Conservation (phyloP, 805 yeast genomes). For the Candida adriatica region DNA sequence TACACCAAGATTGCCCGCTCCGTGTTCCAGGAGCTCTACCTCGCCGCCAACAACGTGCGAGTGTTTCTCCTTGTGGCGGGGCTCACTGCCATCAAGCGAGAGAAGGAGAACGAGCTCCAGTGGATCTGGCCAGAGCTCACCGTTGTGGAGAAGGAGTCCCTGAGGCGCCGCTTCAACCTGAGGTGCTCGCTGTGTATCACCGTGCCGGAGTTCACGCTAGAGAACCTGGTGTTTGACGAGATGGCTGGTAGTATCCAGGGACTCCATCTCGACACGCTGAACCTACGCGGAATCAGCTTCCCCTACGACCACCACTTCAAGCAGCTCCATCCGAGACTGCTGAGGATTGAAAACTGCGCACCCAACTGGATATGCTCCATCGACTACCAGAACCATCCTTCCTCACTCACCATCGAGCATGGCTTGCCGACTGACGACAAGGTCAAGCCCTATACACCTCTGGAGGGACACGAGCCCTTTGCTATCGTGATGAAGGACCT, state of each 20-base stretch:
- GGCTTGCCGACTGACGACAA: background rate
- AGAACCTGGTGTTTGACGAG: slow-evolving; percentile 1
- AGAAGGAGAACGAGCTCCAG: slow-evolving; percentile 1
- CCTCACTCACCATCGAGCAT: background rate
- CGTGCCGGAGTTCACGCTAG: slow-evolving; percentile 1
- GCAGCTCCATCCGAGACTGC: background rate
- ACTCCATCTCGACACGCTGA: background rate
- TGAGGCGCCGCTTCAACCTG: slow-evolving; percentile 2
- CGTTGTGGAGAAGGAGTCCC: slow-evolving; percentile 5
- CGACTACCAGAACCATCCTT: slow-evolving; percentile 1
- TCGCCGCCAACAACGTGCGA: slow-evolving; percentile 2
- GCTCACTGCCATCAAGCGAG: slow-evolving; percentile 1
- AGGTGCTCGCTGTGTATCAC: slow-evolving; percentile 2
- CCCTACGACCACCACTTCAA: background rate
- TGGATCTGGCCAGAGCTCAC: slow-evolving; percentile 10
- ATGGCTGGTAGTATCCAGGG: background rate
- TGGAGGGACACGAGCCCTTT: background rate
- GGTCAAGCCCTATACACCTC: too few species aligned
- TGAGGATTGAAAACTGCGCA: slow-evolving; percentile 1
- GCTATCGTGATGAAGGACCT: slow-evolving; percentile 3
- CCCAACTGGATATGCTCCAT: slow-evolving; percentile 3
- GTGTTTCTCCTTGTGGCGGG: slow-evolving; percentile 3
- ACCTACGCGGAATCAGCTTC: background rate
- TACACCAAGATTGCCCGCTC: slow-evolving; percentile 1
- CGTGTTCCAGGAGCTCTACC: slow-evolving; percentile 2